Evolutionary conservation across 805 yeast species (phyloP).

Genomic region (Lipomyces mesembrius): DNA sequence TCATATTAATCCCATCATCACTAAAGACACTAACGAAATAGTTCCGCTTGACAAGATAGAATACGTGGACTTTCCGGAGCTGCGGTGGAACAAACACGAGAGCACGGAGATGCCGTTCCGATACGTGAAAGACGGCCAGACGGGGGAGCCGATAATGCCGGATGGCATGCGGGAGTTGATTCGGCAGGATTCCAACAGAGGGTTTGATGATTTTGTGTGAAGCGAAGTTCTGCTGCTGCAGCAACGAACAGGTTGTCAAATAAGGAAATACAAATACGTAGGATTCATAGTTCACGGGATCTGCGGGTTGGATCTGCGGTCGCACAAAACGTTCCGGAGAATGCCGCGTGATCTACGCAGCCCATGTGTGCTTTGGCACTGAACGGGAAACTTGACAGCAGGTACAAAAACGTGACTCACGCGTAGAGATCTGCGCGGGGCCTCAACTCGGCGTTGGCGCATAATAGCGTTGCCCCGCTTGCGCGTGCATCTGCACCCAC

Average conservation of each 20-base stretch:
- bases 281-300: no score
- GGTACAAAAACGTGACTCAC: background rate
- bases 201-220: conserved; percentile 47
- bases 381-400: no score
- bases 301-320: no score
- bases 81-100: conserved; percentile 83
- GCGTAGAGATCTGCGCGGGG: background rate
- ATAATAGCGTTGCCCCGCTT: background rate
- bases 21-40: background rate
- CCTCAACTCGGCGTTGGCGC: background rate
- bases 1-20: background rate
- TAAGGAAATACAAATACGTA: no score
- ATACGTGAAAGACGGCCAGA: conserved; percentile 64
- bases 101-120: conserved; percentile 98
- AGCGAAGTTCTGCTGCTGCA: no score
- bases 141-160: conserved; percentile 81
- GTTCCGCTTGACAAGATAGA: conserved; percentile 68
- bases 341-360: no score
- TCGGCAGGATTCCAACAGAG: conserved; percentile 81
- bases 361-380: no score
- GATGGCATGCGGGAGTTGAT: conserved; percentile 88
- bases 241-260: no score
- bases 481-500: background rate
- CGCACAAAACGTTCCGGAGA: no score
- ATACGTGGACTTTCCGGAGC: conserved; percentile 92